Conservation (phyloP, 768 basidiomycete species). For the Botryobasidium botryosum region DNA sequence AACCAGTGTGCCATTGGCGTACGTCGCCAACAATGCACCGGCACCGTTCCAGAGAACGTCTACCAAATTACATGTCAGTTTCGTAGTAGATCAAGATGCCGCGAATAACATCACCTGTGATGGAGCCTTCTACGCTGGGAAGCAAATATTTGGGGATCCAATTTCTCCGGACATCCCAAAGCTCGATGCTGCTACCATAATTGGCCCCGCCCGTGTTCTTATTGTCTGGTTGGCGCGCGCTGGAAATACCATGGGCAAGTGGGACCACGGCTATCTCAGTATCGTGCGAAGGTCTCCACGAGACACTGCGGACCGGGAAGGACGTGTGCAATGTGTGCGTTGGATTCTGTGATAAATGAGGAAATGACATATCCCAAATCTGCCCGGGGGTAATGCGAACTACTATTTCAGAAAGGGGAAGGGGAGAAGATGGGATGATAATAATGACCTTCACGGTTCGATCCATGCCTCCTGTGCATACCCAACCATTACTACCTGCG, state of each 20-base stretch:
- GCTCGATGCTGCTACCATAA: conserved; percentile 38
- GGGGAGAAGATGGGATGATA: conserved; percentile 2
- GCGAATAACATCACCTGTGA: conserved; percentile 40
- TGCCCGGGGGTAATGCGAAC: too few species aligned
- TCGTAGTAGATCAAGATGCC: too few species aligned
- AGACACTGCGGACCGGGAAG: conserved; percentile 52
- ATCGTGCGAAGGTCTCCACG: conserved; percentile 62
- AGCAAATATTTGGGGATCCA: conserved; percentile 77
- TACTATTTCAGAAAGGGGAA: conserved; percentile 1
- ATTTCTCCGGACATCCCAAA: conserved; percentile 72
- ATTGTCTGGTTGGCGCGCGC: conserved; percentile 7
- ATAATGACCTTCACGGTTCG: conserved; percentile 49
- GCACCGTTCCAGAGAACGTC: conserved; percentile 55
- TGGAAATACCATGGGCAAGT: conserved; percentile 5
- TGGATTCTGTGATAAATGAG: conserved; percentile 40
- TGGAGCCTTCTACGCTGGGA: conserved; percentile 48
- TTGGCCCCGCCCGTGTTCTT: neutral
- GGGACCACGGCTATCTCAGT: conserved; percentile 18
- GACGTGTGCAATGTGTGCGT: conserved; percentile 58
- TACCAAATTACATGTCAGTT: conserved; percentile 21
- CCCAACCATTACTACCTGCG: conserved; percentile 36
- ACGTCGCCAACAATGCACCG: conserved; percentile 55
- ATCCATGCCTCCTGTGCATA: conserved; percentile 66
- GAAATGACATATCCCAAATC: conserved; percentile 55
- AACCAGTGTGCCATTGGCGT: conserved; percentile 59